phyloP scores from a whole-genome alignment of 345 rosid species.

The Camelina hispida region DNA sequence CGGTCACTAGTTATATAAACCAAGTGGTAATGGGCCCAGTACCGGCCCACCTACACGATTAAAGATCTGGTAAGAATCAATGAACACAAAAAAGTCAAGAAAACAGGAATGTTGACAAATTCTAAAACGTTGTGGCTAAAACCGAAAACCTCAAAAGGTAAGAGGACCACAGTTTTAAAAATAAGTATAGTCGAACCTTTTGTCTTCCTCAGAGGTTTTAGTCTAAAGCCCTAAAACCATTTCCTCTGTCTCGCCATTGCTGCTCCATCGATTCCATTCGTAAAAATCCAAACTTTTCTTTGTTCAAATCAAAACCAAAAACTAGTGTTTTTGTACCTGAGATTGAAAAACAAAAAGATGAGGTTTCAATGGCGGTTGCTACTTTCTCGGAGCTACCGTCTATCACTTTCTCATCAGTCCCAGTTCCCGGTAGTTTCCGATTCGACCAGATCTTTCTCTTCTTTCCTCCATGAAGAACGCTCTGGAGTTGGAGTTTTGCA shows the following conservation, averaged over 20 bases:
- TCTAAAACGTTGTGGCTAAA: not conserved
- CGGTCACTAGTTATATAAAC: no score
- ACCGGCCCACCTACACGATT: not conserved
- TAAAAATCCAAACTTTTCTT: constrained; percentile 27
- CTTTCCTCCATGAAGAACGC: constrained; percentile 37
- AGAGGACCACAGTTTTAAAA: not conserved
- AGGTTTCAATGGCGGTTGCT: constrained; percentile 33
- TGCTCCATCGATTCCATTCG: constrained; percentile 1
- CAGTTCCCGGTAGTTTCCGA: constrained; percentile 49
- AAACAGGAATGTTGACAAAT: no score
- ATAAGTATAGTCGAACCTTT: not conserved
- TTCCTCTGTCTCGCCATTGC: not conserved
- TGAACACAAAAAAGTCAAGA: no score
- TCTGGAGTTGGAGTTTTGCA: constrained; percentile 19
- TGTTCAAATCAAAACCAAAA: constrained; percentile 11
- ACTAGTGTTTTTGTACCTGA: not conserved
- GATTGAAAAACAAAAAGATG: not conserved
- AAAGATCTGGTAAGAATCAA: not conserved
- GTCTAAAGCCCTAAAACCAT: constrained; percentile 30
- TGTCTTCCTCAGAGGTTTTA: not conserved
- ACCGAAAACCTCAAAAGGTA: not conserved
- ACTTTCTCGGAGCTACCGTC: constrained; percentile 44
- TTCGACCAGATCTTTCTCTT: constrained; percentile 41
- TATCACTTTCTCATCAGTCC: constrained; percentile 28
- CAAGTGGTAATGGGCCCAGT: no score